A percentile compares a stretch with the other conserved stretches of the same genome.
These are phyloP conservation scores for Galeopsis tetrahit DNA, from an alignment of 257 asterid species.

Conservation along the genomic window DNA sequence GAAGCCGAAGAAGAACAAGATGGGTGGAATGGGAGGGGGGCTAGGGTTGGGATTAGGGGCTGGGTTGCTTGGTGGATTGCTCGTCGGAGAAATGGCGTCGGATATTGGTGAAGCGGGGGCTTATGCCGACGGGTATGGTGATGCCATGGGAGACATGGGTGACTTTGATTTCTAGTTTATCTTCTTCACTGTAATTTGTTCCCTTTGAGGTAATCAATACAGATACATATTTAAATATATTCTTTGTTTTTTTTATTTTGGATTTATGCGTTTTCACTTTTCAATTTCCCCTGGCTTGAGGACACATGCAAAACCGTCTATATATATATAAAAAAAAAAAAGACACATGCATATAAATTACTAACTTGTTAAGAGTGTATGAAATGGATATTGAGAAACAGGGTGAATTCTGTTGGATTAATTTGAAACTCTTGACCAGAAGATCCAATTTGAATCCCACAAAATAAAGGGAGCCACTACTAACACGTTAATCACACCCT, in stretches of 20 bases:
- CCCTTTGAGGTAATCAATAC: neutral
- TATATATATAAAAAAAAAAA: too few relatives aligned
- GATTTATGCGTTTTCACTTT: neutral
- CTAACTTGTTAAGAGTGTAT: too few relatives aligned
- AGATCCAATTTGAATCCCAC: too few relatives aligned
- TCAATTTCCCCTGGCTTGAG: too few relatives aligned
- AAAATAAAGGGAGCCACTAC: too few relatives aligned
- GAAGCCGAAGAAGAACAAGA: conserved; percentile 58
- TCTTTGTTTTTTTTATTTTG: neutral
- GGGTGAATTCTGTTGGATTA: too few relatives aligned
- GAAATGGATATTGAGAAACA: too few relatives aligned
- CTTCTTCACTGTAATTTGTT: neutral
- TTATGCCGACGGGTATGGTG: conserved; percentile 54
- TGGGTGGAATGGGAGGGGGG: conserved; percentile 54
- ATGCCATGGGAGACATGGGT: conserved; percentile 56
- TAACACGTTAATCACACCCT: too few relatives aligned
- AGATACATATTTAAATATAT: neutral
- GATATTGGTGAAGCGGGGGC: conserved; percentile 54
- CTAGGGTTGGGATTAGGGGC: conserved; percentile 85
- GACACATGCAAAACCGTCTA: too few relatives aligned
- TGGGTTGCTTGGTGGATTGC: conserved; percentile 87
- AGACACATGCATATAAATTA: too few relatives aligned
- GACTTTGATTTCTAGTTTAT: conserved; percentile 40
- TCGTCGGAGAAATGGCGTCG: conserved; percentile 77
- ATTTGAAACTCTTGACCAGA: too few relatives aligned